Conservation (phyloP, 2,329 filamentous ascomycete genomes). For the Pseudogymnoascus sp. region DNA sequence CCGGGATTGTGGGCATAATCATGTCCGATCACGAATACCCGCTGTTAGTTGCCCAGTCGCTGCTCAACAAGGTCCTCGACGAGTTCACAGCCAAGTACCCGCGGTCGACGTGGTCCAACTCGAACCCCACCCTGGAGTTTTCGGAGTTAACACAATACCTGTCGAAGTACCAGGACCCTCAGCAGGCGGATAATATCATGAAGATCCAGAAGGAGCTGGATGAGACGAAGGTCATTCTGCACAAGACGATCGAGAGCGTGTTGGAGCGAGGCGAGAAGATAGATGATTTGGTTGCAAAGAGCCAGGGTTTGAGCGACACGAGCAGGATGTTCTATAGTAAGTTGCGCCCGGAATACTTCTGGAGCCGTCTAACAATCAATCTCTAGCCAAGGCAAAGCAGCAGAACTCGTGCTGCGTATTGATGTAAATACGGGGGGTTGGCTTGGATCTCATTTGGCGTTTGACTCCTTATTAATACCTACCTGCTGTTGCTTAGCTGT, state of each 20-base stretch:
- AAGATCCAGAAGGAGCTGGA: slow-evolving; percentile 96
- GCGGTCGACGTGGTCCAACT: slow-evolving; percentile 54
- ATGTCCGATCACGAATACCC: slow-evolving; percentile 72
- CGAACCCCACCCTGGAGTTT: slow-evolving; percentile 49
- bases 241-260: slow-evolving; percentile 90
- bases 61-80: slow-evolving; percentile 79
- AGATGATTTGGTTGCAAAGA: slow-evolving; percentile 87
- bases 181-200: slow-evolving; percentile 83
- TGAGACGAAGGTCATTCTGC: slow-evolving; percentile 92
- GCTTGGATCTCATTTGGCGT: slow-evolving; percentile 8
- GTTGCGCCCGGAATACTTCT: slow-evolving; percentile 21
- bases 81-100: slow-evolving; percentile 77
- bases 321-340: slow-evolving; percentile 97
- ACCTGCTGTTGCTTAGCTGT: slow-evolving; percentile 2
- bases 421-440: slow-evolving; percentile 44
- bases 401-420: slow-evolving; percentile 69
- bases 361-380: not conserved
- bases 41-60: slow-evolving; percentile 71
- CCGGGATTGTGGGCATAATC: slow-evolving; percentile 68
- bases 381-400: slow-evolving; percentile 61
- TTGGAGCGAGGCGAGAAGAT: slow-evolving; percentile 94
- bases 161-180: slow-evolving; percentile 73
- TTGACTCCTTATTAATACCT: slow-evolving; percentile 4
- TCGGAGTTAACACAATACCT: slow-evolving; percentile 75
- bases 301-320: slow-evolving; percentile 78